phyloP scores from a whole-genome alignment of 1,139 yeast genomes.

The Scheffersomyces illinoinensis region DNA sequence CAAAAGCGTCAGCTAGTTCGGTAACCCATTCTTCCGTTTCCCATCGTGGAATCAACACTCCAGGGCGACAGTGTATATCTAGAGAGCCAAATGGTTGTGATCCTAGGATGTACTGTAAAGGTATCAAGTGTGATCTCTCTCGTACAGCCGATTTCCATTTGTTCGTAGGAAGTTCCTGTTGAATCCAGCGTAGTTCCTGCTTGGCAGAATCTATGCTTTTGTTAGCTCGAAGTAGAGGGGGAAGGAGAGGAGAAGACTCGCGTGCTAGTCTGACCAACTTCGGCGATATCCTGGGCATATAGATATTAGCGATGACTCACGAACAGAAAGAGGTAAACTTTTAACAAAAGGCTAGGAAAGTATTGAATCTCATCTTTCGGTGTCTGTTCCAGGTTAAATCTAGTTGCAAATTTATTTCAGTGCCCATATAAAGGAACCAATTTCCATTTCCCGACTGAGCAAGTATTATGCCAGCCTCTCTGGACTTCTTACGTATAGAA shows the following conservation, averaged over 20 bases:
- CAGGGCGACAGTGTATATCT: conserved; percentile 56
- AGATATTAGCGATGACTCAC: neutral
- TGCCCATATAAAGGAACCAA: no score
- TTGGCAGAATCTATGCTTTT: conserved; percentile 30
- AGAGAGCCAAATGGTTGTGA: conserved; percentile 83
- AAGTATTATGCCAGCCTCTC: no score
- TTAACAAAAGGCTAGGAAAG: neutral
- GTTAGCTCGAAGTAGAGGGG: conserved; percentile 35
- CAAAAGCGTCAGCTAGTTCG: conserved; percentile 31
- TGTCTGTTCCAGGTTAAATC: neutral
- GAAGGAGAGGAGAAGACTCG: conserved; percentile 25
- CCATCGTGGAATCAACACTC: conserved; percentile 88
- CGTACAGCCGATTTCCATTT: conserved; percentile 37
- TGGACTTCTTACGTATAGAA: no score
- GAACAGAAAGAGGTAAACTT: no score
- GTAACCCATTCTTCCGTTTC: conserved; percentile 93
- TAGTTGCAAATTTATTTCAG: no score
- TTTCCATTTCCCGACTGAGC: no score
- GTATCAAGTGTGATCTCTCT: conserved; percentile 51
- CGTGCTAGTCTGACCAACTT: conserved; percentile 29
- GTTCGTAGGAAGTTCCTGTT: conserved; percentile 35
- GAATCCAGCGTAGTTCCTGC: conserved; percentile 43
- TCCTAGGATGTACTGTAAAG: conserved; percentile 82
- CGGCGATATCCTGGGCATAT: conserved; percentile 36
- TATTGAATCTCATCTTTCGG: neutral